Evolutionary conservation across 768 basidiomycete genomes (phyloP), one percentile per base, ranked within the genome.

Genomic region (Rhizopogon roseolus): DNA sequence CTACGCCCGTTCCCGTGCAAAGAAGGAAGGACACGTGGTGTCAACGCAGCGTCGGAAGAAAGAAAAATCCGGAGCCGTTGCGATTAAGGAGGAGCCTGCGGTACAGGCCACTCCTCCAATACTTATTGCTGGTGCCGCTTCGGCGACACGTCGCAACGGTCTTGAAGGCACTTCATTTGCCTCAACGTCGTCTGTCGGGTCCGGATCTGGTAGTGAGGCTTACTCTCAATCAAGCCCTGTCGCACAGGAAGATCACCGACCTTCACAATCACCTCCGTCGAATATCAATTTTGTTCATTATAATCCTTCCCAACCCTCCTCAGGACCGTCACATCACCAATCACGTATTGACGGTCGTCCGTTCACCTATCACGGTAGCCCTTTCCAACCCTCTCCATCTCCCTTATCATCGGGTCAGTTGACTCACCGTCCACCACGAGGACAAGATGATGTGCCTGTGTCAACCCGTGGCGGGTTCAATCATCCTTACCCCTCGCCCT

Each of bases 1-100:
- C 43, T 93, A 84, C 69, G 90, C 92, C 57, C 86, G 91, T 53
- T 89, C 89, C 50, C 82, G 88, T 62, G 92, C 92, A 54, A 94
- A 94, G 74, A 90, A 90, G 66, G 90, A 89, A 71, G 92, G 86
- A 16, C 76, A 80, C 60, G 72, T 73, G 55, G 71, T 71, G 16
- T 58, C 74, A 6, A 62, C 64, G 10, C 78, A 82, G 65, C 81
- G 87, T 37, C 76, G 82, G 54, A 87, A 88, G 68, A 71, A 71
- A 54, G 86, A 88, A 50, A 86, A 86, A 60, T 57, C 66, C 60
- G 46, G 57, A 54, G 52, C 62, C 61, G 59, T 61, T 11, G 25
- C 41, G 25, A 38, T 49, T 59, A 69, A 71, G 51, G 67, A 70
- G 50, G 66, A 70, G 41, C 29, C 19, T 48, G 19, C 34, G 46